phyloP scores from a whole-genome alignment of 768 basidiomycete species.

The Rhodotorula paludigena region DNA sequence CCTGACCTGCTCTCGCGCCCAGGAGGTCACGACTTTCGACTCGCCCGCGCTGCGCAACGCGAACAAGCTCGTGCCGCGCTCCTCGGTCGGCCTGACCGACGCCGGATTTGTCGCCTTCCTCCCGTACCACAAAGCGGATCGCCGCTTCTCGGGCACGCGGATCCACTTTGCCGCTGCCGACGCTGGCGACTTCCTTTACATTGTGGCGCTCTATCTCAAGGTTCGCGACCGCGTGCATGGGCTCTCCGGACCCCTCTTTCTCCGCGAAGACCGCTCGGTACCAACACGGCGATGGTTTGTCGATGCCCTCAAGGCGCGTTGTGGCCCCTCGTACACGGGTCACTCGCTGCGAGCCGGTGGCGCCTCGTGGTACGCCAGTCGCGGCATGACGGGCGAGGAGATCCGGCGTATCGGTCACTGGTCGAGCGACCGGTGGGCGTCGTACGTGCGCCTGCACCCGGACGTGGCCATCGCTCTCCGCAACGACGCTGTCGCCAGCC shows the following conservation, averaged over 20 bases:
- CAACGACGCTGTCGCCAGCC: no score
- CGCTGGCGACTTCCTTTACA: neutral
- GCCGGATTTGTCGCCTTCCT: no score
- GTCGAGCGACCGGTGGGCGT: no score
- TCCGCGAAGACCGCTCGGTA: slow-evolving; percentile 45
- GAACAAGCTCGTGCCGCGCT: neutral
- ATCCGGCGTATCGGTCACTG: neutral
- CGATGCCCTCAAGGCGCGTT: neutral
- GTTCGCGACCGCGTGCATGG: neutral
- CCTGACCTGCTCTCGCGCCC: neutral
- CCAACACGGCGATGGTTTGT: neutral
- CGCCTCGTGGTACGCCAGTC: neutral
- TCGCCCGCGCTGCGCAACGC: neutral
- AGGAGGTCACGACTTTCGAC: neutral
- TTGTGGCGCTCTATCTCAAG: neutral
- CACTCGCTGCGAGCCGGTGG: neutral
- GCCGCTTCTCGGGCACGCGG: no score
- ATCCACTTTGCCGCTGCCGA: neutral
- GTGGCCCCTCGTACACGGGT: neutral
- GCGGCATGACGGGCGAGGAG: neutral
- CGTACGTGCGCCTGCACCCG: no score
- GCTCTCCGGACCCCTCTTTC: neutral
- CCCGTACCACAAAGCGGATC: neutral
- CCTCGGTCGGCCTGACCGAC: no score
- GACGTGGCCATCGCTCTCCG: no score